Evolutionary conservation across 164 flowering plant species (phyloP).

Genomic region (Liquidambar formosana): DNA sequence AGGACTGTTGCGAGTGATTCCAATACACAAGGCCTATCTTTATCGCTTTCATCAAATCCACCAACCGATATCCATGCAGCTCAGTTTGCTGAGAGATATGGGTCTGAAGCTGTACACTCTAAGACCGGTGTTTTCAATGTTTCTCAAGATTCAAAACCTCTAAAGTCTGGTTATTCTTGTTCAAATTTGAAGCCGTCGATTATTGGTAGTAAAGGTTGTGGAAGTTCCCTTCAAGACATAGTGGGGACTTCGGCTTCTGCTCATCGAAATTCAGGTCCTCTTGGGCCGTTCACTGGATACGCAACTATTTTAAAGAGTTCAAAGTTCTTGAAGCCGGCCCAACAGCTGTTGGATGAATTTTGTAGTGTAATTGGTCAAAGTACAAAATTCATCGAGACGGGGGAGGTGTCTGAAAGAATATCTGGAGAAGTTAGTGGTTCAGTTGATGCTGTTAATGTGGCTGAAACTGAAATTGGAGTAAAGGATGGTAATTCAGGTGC

Average conservation of each 20-base stretch:
- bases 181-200: conserved; percentile 17
- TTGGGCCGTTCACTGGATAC: conserved; percentile 95
- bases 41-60: conserved; percentile 52
- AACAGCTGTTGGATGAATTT: conserved; percentile 62
- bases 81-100: conserved; percentile 28
- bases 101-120: conserved; percentile 19
- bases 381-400: conserved; percentile 10
- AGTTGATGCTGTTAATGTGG: conserved; percentile 18
- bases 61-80: conserved; percentile 20
- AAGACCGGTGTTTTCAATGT: conserved; percentile 5
- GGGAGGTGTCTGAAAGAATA: conserved; percentile 26
- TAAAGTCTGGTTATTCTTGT: conserved; percentile 7
- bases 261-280: conserved; percentile 57
- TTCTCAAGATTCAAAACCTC: conserved; percentile 22
- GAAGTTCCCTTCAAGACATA: conserved; percentile 32
- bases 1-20: conserved; percentile 24
- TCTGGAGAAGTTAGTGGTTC: conserved; percentile 30
- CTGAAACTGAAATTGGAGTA: conserved; percentile 23
- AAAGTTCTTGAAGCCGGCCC: conserved; percentile 73
- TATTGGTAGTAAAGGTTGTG: conserved; percentile 21
- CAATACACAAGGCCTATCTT: conserved; percentile 38
- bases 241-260: conserved; percentile 29
- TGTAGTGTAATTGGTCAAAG: conserved; percentile 29
- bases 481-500: conserved; percentile 29
- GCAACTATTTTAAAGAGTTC: conserved; percentile 76